Evolutionary conservation across 2,329 filamentous ascomycete species (phyloP).

Genomic region (Aspergillus pseudoterreus): DNA sequence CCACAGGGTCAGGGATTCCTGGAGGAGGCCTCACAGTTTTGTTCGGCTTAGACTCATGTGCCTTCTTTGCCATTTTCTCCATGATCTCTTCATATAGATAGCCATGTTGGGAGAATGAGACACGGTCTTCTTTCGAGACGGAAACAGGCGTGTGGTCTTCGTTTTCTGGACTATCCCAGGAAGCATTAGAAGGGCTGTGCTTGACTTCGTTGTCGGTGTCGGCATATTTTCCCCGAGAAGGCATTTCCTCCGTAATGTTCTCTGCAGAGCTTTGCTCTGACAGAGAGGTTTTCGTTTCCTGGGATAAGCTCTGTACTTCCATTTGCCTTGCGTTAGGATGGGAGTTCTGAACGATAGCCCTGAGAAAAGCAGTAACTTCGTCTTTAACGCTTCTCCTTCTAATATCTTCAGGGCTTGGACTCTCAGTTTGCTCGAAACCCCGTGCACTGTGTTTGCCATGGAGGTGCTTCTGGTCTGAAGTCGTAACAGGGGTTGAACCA

Average conservation of each 20-base stretch:
- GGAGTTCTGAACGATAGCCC: background rate
- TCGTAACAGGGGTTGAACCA: too few species aligned
- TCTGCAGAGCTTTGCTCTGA: background rate
- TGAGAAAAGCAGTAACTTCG: background rate
- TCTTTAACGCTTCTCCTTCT: background rate
- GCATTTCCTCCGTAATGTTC: background rate
- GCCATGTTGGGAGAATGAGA: background rate
- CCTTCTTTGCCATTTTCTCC: background rate
- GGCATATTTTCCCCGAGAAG: background rate
- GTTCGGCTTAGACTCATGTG: background rate
- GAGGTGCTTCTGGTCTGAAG: too few species aligned
- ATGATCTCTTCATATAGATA: background rate
- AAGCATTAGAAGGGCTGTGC: background rate
- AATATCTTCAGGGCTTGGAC: background rate
- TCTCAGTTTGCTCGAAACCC: too few species aligned
- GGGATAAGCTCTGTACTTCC: background rate
- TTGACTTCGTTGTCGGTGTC: too few species aligned
- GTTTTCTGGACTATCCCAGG: background rate
- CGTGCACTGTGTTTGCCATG: too few species aligned
- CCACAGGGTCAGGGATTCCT: conserved; percentile 12
- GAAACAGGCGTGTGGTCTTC: background rate
- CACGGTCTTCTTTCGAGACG: too few species aligned
- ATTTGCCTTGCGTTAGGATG: background rate
- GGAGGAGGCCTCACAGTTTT: conserved; percentile 12
- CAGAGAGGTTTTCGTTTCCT: background rate